Percentiles rank a stretch among this genome's conserved stretches.
Conservation (phyloP, 2,329 filamentous ascomycete genomes). For the Seiridium cupressi region DNA sequence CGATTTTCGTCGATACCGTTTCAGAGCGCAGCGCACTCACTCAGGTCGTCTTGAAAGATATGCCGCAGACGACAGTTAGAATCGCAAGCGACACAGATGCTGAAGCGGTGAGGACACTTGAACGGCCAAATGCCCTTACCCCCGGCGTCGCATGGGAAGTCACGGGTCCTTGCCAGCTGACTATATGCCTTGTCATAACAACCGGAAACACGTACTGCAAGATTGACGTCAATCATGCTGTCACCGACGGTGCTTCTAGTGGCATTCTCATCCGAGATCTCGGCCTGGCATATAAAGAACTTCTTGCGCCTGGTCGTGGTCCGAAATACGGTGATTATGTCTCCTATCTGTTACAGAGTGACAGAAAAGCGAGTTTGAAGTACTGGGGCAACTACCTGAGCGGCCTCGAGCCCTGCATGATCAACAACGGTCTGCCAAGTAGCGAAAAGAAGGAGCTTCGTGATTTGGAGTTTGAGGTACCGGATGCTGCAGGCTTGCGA, state of each 20-base stretch:
- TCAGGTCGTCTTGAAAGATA: conserved; percentile 3
- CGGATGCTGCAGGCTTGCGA: conserved; percentile 15
- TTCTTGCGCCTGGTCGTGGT: conserved; percentile 1
- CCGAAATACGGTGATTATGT: conserved; percentile 17
- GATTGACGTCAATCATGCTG: conserved; percentile 33
- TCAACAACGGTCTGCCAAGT: conserved; percentile 11
- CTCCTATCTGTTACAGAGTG: conserved; percentile 15
- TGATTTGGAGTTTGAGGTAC: conserved; percentile 17
- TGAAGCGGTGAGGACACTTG: not conserved
- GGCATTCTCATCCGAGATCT: conserved; percentile 28
- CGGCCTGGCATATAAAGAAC: conserved; percentile 19
- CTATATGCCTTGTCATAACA: conserved; percentile 17
- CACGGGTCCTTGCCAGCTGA: conserved; percentile 11
- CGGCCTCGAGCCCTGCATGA: conserved; percentile 24
- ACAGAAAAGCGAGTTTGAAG: conserved; percentile 14
- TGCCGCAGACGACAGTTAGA: not conserved
- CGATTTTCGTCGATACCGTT: not conserved
- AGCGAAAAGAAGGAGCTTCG: conserved; percentile 1
- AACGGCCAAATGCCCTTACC: not conserved
- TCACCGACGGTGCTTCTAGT: conserved; percentile 32
- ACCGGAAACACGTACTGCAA: conserved; percentile 17
- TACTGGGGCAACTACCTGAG: conserved; percentile 25
- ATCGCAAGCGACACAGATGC: not conserved
- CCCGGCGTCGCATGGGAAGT: conserved; percentile 21
- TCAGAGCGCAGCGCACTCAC: conserved; percentile 6